Conservation (phyloP, 805 yeast genomes). For the Suhomyces sp. region DNA sequence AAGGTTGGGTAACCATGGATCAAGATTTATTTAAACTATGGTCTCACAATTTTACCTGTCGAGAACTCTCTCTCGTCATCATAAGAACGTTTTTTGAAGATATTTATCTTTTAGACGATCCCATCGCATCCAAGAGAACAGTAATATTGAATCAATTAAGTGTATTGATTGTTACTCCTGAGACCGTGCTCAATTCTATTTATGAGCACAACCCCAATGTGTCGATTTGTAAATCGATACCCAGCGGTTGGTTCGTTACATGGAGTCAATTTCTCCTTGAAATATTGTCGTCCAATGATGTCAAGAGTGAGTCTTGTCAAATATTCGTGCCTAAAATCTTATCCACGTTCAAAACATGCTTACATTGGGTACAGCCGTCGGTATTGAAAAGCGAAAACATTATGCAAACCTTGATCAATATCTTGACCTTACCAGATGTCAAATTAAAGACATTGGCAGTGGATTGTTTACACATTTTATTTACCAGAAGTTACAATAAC, state of each 20-base stretch:
- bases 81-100: constrained; percentile 90
- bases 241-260: constrained; percentile 82
- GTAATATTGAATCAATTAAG: constrained; percentile 78
- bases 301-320: constrained; percentile 27
- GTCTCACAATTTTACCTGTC: constrained; percentile 58
- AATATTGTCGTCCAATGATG: constrained; percentile 30
- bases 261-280: constrained; percentile 54
- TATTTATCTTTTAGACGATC: constrained; percentile 86
- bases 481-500: constrained; percentile 71
- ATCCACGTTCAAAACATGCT: constrained; percentile 82
- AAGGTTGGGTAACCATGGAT: constrained; percentile 91
- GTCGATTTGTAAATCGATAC: constrained; percentile 61
- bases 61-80: constrained; percentile 77
- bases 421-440: constrained; percentile 59
- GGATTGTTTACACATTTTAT: constrained; percentile 85
- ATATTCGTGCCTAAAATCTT: constrained; percentile 64
- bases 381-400: constrained; percentile 68
- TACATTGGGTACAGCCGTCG: constrained; percentile 86
- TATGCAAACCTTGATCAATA: constrained; percentile 58
- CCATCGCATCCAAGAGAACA: constrained; percentile 79
- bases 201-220: constrained; percentile 68
- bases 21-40: constrained; percentile 70
- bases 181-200: constrained; percentile 55
- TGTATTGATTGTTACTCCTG: constrained; percentile 78
- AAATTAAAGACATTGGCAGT: constrained; percentile 78